These are phyloP conservation scores for Heritiera littoralis DNA, from an alignment of 345 rosid genomes.

Conservation along the genomic window DNA sequence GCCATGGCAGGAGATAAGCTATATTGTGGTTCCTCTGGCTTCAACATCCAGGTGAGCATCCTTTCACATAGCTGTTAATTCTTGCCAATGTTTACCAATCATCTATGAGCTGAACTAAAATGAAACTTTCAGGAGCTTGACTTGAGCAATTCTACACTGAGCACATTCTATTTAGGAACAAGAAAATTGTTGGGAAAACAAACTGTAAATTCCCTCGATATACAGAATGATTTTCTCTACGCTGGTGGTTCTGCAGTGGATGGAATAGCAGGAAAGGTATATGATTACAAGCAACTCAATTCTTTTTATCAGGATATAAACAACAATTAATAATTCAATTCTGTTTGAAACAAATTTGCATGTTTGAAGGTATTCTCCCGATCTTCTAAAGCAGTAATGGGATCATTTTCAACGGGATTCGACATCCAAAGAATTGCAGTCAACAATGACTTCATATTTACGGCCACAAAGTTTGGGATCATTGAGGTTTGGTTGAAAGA, in stretches of 20 bases:
- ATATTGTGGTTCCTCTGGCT: slow-evolving; percentile 62
- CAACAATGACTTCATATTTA: slow-evolving; percentile 57
- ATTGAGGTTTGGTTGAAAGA: slow-evolving; percentile 64
- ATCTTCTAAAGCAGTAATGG: slow-evolving; percentile 33
- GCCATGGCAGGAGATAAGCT: slow-evolving; percentile 51
- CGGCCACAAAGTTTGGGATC: slow-evolving; percentile 50
- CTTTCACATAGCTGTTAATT: neutral
- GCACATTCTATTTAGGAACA: slow-evolving; percentile 49
- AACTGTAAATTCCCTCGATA: slow-evolving; percentile 40
- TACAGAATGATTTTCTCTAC: slow-evolving; percentile 41
- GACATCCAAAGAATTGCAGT: slow-evolving; percentile 46
- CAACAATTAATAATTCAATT: neutral
- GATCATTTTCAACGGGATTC: slow-evolving; percentile 41
- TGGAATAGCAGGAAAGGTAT: slow-evolving; percentile 61
- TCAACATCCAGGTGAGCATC: slow-evolving; percentile 52
- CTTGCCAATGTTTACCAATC: neutral
- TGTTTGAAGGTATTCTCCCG: slow-evolving; percentile 44
- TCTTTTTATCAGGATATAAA: neutral
- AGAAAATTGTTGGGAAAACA: slow-evolving; percentile 60
- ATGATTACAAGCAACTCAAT: neutral
- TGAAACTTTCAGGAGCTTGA: slow-evolving; percentile 46
- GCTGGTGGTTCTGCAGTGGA: slow-evolving; percentile 55
- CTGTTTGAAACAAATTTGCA: neutral
- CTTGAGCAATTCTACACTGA: slow-evolving; percentile 36
- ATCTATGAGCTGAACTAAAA: neutral